Conservation (phyloP, 2,329 filamentous ascomycete genomes). For the Dactylellina sp. region DNA sequence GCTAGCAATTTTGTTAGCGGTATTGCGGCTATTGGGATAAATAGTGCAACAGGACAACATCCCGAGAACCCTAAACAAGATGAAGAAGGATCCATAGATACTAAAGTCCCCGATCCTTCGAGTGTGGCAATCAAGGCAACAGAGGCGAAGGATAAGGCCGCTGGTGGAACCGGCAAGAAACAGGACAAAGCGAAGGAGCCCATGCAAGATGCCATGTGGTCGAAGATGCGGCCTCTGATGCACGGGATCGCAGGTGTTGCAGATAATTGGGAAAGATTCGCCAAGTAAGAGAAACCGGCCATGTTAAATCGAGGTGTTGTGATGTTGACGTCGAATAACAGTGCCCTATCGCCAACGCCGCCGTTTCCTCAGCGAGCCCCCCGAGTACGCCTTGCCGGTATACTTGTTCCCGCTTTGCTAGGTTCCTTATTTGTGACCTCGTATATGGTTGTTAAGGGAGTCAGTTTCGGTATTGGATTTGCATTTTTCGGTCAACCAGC, state of each 20-base stretch:
- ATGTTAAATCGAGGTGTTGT: neutral
- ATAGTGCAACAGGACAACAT: slow-evolving; percentile 80
- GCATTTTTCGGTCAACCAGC: slow-evolving; percentile 84
- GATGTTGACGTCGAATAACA: slow-evolving; percentile 58
- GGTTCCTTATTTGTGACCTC: slow-evolving; percentile 69
- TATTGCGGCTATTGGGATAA: slow-evolving; percentile 77
- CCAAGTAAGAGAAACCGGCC: slow-evolving; percentile 64
- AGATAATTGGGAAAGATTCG: slow-evolving; percentile 74
- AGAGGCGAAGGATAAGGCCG: slow-evolving; percentile 68
- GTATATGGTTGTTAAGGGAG: slow-evolving; percentile 74
- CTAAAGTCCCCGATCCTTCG: slow-evolving; percentile 72
- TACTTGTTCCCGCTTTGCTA: slow-evolving; percentile 69
- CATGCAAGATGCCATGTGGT: slow-evolving; percentile 81
- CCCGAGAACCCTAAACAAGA: slow-evolving; percentile 71
- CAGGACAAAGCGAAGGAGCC: slow-evolving; percentile 77
- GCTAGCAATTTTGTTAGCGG: slow-evolving; percentile 82
- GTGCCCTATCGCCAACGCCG: slow-evolving; percentile 72
- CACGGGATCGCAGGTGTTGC: slow-evolving; percentile 71
- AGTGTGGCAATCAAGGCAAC: slow-evolving; percentile 69
- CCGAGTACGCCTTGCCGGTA: slow-evolving; percentile 69
- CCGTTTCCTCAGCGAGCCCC: slow-evolving; percentile 71
- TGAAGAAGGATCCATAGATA: slow-evolving; percentile 65
- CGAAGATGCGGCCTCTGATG: slow-evolving; percentile 80
- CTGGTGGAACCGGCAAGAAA: slow-evolving; percentile 66
- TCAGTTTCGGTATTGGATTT: slow-evolving; percentile 77